Conservation (phyloP, 2,329 filamentous ascomycete species). For the Ceratocystis diversiconidia region DNA sequence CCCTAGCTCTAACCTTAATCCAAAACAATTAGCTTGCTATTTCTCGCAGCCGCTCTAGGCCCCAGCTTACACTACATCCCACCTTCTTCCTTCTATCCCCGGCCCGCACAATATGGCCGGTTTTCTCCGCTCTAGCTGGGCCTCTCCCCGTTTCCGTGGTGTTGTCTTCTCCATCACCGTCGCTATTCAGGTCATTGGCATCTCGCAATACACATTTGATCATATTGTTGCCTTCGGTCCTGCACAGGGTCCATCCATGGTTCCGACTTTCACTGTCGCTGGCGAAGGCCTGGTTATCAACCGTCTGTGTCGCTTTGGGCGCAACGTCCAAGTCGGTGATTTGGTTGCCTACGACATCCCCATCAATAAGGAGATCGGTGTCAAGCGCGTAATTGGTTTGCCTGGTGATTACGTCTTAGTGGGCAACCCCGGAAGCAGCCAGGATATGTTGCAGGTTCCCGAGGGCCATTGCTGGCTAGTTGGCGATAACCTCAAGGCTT, state of each 20-base stretch:
- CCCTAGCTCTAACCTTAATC: too few relatives aligned
- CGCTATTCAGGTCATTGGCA: conserved; percentile 31
- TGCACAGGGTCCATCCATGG: conserved; percentile 69
- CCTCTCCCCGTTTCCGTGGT: conserved; percentile 13
- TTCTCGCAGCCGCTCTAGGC: not conserved
- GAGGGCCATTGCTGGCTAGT: conserved; percentile 82
- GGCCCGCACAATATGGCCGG: conserved; percentile 9
- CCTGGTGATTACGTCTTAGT: conserved; percentile 62
- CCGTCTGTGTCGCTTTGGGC: conserved; percentile 53
- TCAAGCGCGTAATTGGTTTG: conserved; percentile 70
- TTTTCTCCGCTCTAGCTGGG: conserved; percentile 16
- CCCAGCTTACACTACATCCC: not conserved
- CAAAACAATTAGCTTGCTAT: too few relatives aligned
- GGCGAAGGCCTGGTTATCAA: conserved; percentile 58
- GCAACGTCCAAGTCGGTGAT: conserved; percentile 59
- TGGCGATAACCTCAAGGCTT: conserved; percentile 75
- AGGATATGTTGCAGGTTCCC: conserved; percentile 51
- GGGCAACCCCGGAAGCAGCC: conserved; percentile 39
- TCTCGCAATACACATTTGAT: conserved; percentile 38
- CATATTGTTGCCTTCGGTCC: conserved; percentile 48
- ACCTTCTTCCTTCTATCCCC: not conserved
- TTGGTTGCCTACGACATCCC: conserved; percentile 69
- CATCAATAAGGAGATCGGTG: conserved; percentile 40
- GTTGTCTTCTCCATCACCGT: conserved; percentile 32
- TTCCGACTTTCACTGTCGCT: conserved; percentile 59